phyloP scores from a whole-genome alignment of 2,329 filamentous ascomycete genomes.

The Pseudocercospora vitis region DNA sequence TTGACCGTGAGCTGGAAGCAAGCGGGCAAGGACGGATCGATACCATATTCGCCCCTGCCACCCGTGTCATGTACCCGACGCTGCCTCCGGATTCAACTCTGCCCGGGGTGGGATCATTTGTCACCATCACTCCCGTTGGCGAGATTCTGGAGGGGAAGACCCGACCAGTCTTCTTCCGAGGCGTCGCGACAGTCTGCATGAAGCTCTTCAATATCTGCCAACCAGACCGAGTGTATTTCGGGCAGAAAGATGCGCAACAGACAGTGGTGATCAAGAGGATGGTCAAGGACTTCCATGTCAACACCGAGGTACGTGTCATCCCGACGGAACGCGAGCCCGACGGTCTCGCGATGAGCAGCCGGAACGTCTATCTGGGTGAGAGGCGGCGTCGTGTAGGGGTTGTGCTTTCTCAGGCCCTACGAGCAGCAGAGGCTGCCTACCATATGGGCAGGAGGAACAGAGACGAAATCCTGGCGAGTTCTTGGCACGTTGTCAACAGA shows the following conservation, averaged over 20 bases:
- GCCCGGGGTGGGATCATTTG: constrained; percentile 79
- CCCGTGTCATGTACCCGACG: constrained; percentile 82
- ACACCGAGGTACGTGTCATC: constrained; percentile 70
- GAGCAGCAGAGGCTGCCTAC: constrained; percentile 69
- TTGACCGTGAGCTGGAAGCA: constrained; percentile 71
- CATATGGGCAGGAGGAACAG: constrained; percentile 55
- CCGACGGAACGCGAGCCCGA: constrained; percentile 74
- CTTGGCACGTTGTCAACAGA: constrained; percentile 59
- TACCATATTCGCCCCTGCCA: constrained; percentile 83
- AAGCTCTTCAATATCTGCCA: constrained; percentile 84
- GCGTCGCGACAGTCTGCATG: constrained; percentile 79
- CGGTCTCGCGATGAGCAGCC: constrained; percentile 84
- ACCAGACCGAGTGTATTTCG: constrained; percentile 83
- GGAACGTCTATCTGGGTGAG: constrained; percentile 87
- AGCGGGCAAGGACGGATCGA: constrained; percentile 62
- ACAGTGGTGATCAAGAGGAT: constrained; percentile 84
- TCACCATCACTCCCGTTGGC: constrained; percentile 83
- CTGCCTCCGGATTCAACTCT: constrained; percentile 71
- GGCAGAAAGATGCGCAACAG: constrained; percentile 97
- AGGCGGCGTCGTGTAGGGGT: constrained; percentile 70
- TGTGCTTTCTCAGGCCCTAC: constrained; percentile 69
- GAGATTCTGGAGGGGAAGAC: constrained; percentile 73
- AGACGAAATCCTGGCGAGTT: constrained; percentile 69
- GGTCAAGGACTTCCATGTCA: constrained; percentile 82
- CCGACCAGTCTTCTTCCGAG: not conserved